Evolutionary conservation across 2,329 filamentous ascomycete species (phyloP), one percentile per base, ranked within the genome.

Genomic region (Cladosporium sphaerospermum): DNA sequence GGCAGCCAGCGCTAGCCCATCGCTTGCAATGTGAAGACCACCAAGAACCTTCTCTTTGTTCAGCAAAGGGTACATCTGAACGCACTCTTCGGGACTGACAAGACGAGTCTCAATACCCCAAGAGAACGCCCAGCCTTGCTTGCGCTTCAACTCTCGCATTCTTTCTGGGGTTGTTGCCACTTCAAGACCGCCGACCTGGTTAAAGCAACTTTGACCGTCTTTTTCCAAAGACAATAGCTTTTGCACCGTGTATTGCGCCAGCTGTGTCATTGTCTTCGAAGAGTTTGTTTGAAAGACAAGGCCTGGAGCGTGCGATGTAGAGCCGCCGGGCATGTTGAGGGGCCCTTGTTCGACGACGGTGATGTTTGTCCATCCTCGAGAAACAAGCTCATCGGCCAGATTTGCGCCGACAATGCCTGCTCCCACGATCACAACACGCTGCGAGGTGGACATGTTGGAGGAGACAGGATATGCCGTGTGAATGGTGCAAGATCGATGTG

Each of bases 301-400:
- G 0, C 82, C 82, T 0, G 82, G 82, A 4, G 82, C 82, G 57
- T 85, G 82, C 6, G 81, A 84, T 6, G 82, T 84, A 28, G 82
- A 85, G 42, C 82, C 82, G 23, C 82, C 82, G 0, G 82, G 82
- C 75, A 84, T 78, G 54, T 73, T 69, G 57, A 85, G 64, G 2
- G 82, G 82, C 0, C 82, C 82, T 65, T 85, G 82, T 58, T 85
- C 82, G 57, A 85, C 69, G 46, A 85, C 81, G 14, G 81, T 84
- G 64, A 85, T 81, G 64, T 84, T 68, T 51, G 65, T 76, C 81
- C 82, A 85, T 71, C 82, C 82, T 61, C 80, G 76, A 19, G 74
- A 73, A 59, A 81, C 74, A 61, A 85, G 75, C 73, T 85, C 82
- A 60, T 85, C 82, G 45, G 82, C 82, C 45, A 85, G 68, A 55